Evolutionary conservation across 2,329 filamentous ascomycete species (phyloP).

Genomic region (Arachnopeziza araneosa): DNA sequence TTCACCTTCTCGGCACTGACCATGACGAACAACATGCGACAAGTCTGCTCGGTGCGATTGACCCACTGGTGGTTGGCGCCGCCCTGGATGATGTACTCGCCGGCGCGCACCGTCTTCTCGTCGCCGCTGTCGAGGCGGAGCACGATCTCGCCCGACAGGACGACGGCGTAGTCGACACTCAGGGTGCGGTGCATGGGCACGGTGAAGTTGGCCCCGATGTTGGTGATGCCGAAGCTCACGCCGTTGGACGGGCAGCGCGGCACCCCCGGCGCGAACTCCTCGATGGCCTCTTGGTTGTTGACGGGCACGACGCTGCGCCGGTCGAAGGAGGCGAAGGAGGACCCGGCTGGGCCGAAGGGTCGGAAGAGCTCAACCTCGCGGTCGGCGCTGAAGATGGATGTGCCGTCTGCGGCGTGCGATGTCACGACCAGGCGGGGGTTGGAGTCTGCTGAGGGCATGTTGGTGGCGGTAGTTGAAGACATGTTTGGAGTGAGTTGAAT

Average conservation of each 20-base stretch:
- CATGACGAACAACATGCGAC: constrained; percentile 37
- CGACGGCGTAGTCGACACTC: constrained; percentile 36
- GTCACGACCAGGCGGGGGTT: constrained; percentile 30
- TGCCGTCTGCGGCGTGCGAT: constrained; percentile 27
- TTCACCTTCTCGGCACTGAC: constrained; percentile 37
- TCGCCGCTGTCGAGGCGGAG: constrained; percentile 35
- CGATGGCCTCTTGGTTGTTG: constrained; percentile 18
- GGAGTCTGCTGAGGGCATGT: not conserved
- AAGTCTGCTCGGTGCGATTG: constrained; percentile 35
- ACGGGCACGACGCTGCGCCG: constrained; percentile 28
- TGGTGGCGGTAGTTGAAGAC: not conserved
- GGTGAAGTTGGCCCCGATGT: constrained; percentile 8
- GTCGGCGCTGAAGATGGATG: constrained; percentile 32
- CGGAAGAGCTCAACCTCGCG: constrained; percentile 20
- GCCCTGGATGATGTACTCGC: constrained; percentile 38
- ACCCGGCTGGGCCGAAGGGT: constrained; percentile 31
- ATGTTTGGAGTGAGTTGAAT: not conserved
- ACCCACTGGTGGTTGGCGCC: constrained; percentile 41
- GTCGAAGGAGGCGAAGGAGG: constrained; percentile 32
- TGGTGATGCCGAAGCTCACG: constrained; percentile 29
- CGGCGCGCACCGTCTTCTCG: constrained; percentile 33
- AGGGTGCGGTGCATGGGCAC: constrained; percentile 39
- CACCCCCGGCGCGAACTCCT: not conserved
- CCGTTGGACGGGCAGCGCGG: constrained; percentile 34
- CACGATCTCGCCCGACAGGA: constrained; percentile 37